Base-by-base conservation (phyloP, 2,329 filamentous ascomycete genomes). In the Aureobasidium leucospermi region DNA sequence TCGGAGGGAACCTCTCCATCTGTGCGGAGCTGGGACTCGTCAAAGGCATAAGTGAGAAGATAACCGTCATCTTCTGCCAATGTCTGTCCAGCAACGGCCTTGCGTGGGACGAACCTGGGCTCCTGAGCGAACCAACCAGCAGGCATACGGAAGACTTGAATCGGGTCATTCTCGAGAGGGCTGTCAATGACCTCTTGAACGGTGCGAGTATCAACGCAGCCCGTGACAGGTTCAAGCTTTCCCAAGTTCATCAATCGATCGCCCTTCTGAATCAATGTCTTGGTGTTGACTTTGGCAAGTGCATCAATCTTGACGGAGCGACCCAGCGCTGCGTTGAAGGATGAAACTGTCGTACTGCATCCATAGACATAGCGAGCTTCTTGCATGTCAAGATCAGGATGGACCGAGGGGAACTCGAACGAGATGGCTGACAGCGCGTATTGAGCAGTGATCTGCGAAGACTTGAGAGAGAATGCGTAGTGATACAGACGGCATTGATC, bases 401-500 rank as follows among this genome's bases (percentile, higher is more conserved):
- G 77, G 0, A 87, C 71, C 0, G 82, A 81, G 0, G 86, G 86
- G 55, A 89, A 89, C 62, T 89, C 86, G 60, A 89, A 85, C 0
- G 85, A 81, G 43, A 89, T 82, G 1, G 82, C 77, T 0, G 83
- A 80, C 1, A 89, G 73, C 0, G 83, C 84, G 74, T 85, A 88
- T 64, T 89, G 84, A 48, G 85, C 78, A 0, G 75, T 76, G 43
- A 88, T 86, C 13, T 58, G 43, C 19, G 59, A 60, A 3, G 65
- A 65, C 0, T 65, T 48, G 1, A 87, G 69, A 1, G 76, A 73
- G 65, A 89, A 88, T 39, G 78, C 76, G 67, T 87, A 88, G 66
- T 88, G 88, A 69, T 88, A 89, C 0, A 89, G 75, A 5, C 85
- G 79, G 61, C 85, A 89, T 68, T 89, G 84, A 47, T 86, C 83